Evolutionary conservation across 2,329 filamentous ascomycete genomes (phyloP), one percentile per base, ranked within the genome.

Genomic region (Drechslerella coelobrocha): DNA sequence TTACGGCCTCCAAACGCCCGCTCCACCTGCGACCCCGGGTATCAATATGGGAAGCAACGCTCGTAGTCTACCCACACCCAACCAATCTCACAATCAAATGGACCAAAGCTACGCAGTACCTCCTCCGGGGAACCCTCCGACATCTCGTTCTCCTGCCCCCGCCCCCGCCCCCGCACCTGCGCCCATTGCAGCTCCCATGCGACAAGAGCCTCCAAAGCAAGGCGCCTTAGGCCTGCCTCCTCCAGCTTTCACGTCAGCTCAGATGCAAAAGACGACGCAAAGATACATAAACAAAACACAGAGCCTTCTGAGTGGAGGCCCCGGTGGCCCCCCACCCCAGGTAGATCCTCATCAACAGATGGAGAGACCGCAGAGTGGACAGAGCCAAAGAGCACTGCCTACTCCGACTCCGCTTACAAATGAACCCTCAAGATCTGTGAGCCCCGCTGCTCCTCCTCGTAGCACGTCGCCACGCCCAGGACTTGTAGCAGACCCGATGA

Each of bases 261-360:
- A 94, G 51, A 99, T 99, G 95, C 91, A 96, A 77, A 90, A 96
- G 78, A 91, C 92, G 2, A 94, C 92, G 0, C 89, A 95, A 75
- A 92, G 92, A 79, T 97, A 93, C 76, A 86, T 89, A 21, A 86
- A 88, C 48, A 90, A 97, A 78, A 91, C 90, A 1, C 86, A 91
- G 45, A 91, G 84, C 76, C 88, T 97, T 81, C 94, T 95, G 78
- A 74, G 74, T 4, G 73, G 73, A 2, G 73, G 31, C 27, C 23
- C 41, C 27, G 77, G 50, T 78, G 77, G 61, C 81, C 80, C 39
- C 83, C 87, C 57, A 27, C 19, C 59, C 51, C 53, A 63, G 34
- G 45, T 39, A 19, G 53, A 62, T n/a, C 52, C 39, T 17, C 81
- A 80, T 14, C 74, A 68, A 41, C 69, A 68, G 31, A 63, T 74